Base-by-base conservation (phyloP, 2,329 filamentous ascomycete species). In the Paraphoma sp. region DNA sequence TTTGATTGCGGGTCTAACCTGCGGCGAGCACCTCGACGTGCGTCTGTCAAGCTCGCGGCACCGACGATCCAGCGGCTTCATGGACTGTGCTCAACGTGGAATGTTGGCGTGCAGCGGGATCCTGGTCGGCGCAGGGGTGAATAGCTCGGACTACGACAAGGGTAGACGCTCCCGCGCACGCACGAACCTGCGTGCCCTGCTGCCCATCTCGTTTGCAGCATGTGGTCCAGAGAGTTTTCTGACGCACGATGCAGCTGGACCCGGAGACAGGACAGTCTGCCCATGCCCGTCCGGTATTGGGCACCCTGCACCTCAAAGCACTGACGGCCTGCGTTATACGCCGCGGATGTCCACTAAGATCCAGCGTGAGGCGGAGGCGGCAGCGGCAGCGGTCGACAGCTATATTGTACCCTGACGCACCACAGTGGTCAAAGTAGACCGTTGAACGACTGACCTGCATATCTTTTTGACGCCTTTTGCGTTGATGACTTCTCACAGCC, bases 341-440 rank as follows among this genome's bases (percentile, higher is more conserved):
- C 71, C 72, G 69, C 69, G 60, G 57, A 53, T 53, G 64, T 64
- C 67, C 62, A 65, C 65, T 74, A 73, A 72, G 63, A 59, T 62
- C 49, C 55, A 62, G 62, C 59, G 54, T 64, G 23, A 23, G 23
- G 23, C 23, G 56, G 60, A 69, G 64, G 67, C 68, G 63, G 68
- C 70, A 64, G 69, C 60, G 49, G 61, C 66, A 65, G 62, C 65
- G 64, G 60, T 70, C 66, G 70, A 64, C 64, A 72, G 67, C 60
- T 69, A 74, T 74, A 74, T 72, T 68, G 67, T 75, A 71, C 66
- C 63, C 62, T 67, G 72, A 72, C 69, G 71, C 71, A 71, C 69
- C 61, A 63, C 68, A 64, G 58, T 64, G 58, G 65, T 63, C 68
- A 70, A 67, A 65, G 59, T 65, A 65, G 60, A 65, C 63, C 56